phyloP scores from a whole-genome alignment of 345 rosid species.

The Moringa oleifera region DNA sequence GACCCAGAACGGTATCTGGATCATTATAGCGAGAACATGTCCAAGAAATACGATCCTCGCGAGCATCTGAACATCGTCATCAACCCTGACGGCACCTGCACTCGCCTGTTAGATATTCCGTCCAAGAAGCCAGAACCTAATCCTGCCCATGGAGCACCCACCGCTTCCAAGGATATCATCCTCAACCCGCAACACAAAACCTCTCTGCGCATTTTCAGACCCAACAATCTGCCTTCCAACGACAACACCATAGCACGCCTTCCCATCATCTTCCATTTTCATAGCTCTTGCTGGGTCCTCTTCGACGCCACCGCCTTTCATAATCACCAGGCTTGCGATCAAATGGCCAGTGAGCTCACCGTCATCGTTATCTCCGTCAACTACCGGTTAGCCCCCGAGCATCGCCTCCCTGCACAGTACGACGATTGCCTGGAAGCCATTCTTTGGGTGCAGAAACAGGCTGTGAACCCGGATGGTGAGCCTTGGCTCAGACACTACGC shows the following conservation, averaged over 20 bases:
- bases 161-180: conserved; percentile 33
- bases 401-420: conserved; percentile 29
- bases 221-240: conserved; percentile 25
- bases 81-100: conserved; percentile 32
- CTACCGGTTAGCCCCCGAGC: conserved; percentile 34
- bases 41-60: conserved; percentile 24
- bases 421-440: conserved; percentile 32
- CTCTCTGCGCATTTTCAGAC: conserved; percentile 27
- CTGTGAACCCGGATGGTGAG: conserved; percentile 26
- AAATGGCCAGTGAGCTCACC: conserved; percentile 20
- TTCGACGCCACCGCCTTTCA: conserved; percentile 18
- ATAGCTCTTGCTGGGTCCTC: conserved; percentile 24
- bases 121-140: conserved; percentile 7
- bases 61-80: conserved; percentile 26
- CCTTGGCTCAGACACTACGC: conserved; percentile 33
- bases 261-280: conserved; percentile 29
- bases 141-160: conserved; percentile 19
- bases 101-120: conserved; percentile 27
- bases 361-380: conserved; percentile 24
- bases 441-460: conserved; percentile 25
- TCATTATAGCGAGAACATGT: neutral
- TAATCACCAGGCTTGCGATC: conserved; percentile 11
- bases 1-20: no score
- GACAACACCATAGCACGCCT: conserved; percentile 31
- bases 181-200: conserved; percentile 22